A percentile compares a stretch with the other conserved stretches of the same genome.
Evolutionary conservation across 2,329 filamentous ascomycete genomes (phyloP).

Genomic region (Penicillium sp.): DNA sequence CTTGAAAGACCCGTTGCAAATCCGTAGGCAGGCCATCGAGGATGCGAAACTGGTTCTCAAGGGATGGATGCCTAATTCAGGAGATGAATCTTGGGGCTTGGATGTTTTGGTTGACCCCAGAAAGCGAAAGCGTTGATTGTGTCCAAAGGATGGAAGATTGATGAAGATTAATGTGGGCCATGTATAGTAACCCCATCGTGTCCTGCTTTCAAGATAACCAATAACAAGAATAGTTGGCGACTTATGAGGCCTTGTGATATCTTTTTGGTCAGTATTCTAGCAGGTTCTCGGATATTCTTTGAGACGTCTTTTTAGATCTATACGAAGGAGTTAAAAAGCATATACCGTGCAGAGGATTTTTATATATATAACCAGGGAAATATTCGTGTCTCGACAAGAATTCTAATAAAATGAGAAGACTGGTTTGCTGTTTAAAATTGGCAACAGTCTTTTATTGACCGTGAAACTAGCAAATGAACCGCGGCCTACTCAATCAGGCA

Average conservation of each 20-base stretch:
- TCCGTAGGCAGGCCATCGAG: constrained; percentile 28
- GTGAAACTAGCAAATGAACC: neutral
- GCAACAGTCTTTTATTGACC: neutral
- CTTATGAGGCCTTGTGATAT: no score
- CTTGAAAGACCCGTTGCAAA: constrained; percentile 9
- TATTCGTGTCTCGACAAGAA: neutral
- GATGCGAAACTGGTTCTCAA: constrained; percentile 34
- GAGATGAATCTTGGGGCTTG: constrained; percentile 40
- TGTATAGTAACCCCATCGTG: neutral
- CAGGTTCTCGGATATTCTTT: no score
- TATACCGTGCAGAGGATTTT: no score
- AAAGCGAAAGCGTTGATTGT: constrained; percentile 27
- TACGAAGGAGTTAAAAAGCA: no score
- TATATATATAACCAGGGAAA: no score
- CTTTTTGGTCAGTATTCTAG: no score
- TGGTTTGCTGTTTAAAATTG: neutral
- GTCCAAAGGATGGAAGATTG: neutral
- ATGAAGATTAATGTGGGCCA: neutral
- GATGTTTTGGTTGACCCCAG: constrained; percentile 31
- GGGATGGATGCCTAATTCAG: constrained; percentile 39
- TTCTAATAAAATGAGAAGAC: neutral
- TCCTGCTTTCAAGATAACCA: neutral
- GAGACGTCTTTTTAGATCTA: no score
- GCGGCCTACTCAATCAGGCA: neutral
- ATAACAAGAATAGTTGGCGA: neutral